Conservation (phyloP, 805 yeast genomes). For the Candida schatavii region DNA sequence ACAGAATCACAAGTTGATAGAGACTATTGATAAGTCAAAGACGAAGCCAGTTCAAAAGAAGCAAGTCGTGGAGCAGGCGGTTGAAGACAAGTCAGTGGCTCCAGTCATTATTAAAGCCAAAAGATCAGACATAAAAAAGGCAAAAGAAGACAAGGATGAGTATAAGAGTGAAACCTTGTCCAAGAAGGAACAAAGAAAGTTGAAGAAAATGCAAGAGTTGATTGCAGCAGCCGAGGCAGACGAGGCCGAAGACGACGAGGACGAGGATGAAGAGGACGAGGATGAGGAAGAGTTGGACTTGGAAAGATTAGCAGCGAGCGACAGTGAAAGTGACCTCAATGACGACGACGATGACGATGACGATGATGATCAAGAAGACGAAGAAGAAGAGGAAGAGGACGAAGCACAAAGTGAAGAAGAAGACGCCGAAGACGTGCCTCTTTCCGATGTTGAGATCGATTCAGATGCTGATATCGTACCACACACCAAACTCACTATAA, state of each 20-base stretch:
- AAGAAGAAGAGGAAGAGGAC: constrained; percentile 50
- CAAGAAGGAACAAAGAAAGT: constrained; percentile 60
- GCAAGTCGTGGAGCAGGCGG: constrained; percentile 11
- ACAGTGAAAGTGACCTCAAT: constrained; percentile 50
- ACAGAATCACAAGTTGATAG: constrained; percentile 24
- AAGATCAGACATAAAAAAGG: constrained; percentile 10
- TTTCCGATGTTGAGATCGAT: constrained; percentile 88
- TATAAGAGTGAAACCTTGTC: constrained; percentile 53
- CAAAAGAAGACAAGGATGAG: constrained; percentile 19
- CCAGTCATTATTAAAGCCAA: constrained; percentile 3
- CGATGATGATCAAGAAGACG: constrained; percentile 31
- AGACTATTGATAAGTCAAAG: constrained; percentile 22
- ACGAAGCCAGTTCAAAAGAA: constrained; percentile 16
- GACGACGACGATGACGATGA: constrained; percentile 30
- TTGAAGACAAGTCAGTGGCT: constrained; percentile 8
- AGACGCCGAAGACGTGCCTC: constrained; percentile 79
- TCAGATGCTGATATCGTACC: constrained; percentile 95
- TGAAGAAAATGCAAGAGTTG: constrained; percentile 46
- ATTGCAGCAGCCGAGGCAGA: constrained; percentile 34
- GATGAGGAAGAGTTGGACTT: constrained; percentile 31
- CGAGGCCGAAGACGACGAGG: constrained; percentile 45
- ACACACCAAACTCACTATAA: constrained; percentile 81
- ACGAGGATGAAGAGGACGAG: constrained; percentile 36
- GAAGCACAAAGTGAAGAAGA: constrained; percentile 55
- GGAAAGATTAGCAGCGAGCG: constrained; percentile 54